Percentiles rank a stretch among this genome's conserved stretches.
phyloP scores from a whole-genome alignment of 495 filamentous ascomycete genomes.

The Aspergillus conjunctus region DNA sequence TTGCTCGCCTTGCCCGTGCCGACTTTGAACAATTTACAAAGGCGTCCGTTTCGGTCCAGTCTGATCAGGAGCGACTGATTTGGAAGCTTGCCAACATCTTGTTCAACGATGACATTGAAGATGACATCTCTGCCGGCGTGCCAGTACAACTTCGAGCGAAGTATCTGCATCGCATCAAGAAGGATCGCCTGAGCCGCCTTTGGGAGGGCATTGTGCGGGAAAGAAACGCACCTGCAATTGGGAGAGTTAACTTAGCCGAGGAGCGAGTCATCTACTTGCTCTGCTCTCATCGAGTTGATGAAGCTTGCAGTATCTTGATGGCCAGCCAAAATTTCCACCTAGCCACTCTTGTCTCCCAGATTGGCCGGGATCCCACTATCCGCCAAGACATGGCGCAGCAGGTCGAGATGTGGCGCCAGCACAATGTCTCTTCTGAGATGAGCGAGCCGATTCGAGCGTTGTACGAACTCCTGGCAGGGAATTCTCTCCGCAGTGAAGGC shows the following conservation, averaged over 20 bases:
- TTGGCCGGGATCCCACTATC: constrained; percentile 66
- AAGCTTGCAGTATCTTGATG: constrained; percentile 78
- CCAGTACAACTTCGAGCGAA: constrained; percentile 42
- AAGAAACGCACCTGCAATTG: constrained; percentile 48
- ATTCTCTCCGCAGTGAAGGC: constrained; percentile 77
- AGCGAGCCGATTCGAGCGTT: constrained; percentile 81
- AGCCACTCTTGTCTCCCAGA: constrained; percentile 78
- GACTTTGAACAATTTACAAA: constrained; percentile 42
- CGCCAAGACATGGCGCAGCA: constrained; percentile 73
- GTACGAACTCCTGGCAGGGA: constrained; percentile 87
- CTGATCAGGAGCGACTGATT: constrained; percentile 41
- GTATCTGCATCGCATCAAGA: constrained; percentile 54
- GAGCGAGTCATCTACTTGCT: constrained; percentile 83
- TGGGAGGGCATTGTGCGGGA: constrained; percentile 53
- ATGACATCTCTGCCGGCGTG: constrained; percentile 47
- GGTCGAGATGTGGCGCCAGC: constrained; percentile 79
- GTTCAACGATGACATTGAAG: constrained; percentile 68
- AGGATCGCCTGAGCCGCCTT: constrained; percentile 52
- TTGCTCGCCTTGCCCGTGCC: constrained; percentile 37
- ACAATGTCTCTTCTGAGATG: constrained; percentile 81
- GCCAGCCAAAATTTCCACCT: constrained; percentile 74
- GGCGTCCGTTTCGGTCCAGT: constrained; percentile 27
- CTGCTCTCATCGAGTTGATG: constrained; percentile 71
- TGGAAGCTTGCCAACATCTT: constrained; percentile 75
- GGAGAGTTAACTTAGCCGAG: constrained; percentile 60